A percentile compares a stretch with the other conserved stretches of the same genome.
Conservation (phyloP, 1,139 yeast species). For the Saccharomyces pastorianus region DNA sequence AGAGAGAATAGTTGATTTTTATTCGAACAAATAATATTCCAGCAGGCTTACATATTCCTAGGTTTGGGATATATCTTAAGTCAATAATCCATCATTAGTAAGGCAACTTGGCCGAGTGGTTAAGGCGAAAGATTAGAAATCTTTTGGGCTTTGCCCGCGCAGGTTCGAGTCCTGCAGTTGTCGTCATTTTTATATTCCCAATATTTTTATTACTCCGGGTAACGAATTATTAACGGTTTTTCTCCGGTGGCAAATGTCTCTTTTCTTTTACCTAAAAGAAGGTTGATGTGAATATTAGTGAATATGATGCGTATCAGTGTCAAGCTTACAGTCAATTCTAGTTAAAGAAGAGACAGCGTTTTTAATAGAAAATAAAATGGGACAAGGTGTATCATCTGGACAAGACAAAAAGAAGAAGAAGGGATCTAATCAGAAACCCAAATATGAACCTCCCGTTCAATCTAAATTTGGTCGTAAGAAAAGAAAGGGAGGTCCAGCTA, state of each 20-base stretch:
- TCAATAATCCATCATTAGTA: neutral
- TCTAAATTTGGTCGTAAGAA: slow-evolving; percentile 74
- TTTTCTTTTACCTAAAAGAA: neutral
- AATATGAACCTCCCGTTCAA: slow-evolving; percentile 97
- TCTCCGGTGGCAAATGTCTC: neutral
- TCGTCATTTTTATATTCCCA: slow-evolving; percentile 20
- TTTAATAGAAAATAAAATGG: slow-evolving; percentile 35
- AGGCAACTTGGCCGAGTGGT: slow-evolving; percentile 48
- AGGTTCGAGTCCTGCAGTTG: slow-evolving; percentile 36
- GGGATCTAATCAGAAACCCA: slow-evolving; percentile 75
- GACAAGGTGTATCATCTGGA: slow-evolving; percentile 75
- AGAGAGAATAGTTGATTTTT: no score
- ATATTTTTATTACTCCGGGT: neutral
- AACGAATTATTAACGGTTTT: neutral
- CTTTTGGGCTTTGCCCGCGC: slow-evolving; percentile 41
- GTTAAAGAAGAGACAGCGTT: neutral
- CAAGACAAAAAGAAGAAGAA: slow-evolving; percentile 68
- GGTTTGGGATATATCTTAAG: no score
- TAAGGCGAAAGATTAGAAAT: slow-evolving; percentile 48
- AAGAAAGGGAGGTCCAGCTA: slow-evolving; percentile 84
- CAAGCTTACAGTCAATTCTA: neutral
- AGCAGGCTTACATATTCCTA: no score
- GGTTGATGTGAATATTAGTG: neutral
- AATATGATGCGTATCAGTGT: neutral
- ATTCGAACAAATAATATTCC: neutral